These are phyloP conservation scores for Xylariaceae sp. DNA, from an alignment of 2,329 filamentous ascomycete genomes.

Conservation along the genomic window DNA sequence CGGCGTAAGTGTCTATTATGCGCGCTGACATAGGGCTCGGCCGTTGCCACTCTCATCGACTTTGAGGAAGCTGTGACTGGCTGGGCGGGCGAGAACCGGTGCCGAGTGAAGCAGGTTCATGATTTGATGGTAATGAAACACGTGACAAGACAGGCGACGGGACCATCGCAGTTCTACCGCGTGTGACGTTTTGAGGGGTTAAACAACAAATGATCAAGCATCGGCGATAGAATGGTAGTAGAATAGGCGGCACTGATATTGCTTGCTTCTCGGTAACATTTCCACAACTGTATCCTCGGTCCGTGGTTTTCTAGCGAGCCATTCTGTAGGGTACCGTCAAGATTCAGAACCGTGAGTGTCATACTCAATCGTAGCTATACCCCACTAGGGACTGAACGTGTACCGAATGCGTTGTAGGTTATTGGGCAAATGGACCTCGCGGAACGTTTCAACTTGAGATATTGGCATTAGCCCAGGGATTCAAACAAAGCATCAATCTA, in stretches of 20 bases:
- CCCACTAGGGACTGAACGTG: too few relatives aligned
- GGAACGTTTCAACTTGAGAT: too few relatives aligned
- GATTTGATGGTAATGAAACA: conserved; percentile 2
- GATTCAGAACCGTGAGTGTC: too few relatives aligned
- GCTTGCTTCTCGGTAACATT: not conserved
- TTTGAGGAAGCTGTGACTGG: conserved; percentile 10
- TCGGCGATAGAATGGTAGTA: not conserved
- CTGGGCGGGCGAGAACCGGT: not conserved
- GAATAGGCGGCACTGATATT: not conserved
- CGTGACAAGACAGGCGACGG: not conserved
- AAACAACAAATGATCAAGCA: too few relatives aligned
- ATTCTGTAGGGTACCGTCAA: too few relatives aligned
- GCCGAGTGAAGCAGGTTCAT: not conserved
- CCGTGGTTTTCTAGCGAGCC: conserved; percentile 5
- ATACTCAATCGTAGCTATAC: too few relatives aligned
- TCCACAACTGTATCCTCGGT: conserved; percentile 9
- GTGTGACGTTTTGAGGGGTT: too few relatives aligned
- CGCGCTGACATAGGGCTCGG: not conserved
- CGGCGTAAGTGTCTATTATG: too few relatives aligned
- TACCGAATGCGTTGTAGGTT: too few relatives aligned
- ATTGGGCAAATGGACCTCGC: too few relatives aligned
- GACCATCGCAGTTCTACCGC: too few relatives aligned
- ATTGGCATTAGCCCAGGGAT: not conserved
- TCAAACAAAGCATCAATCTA: not conserved
- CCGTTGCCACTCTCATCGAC: conserved; percentile 1